Evolutionary conservation across 2,329 filamentous ascomycete genomes (phyloP).

Genomic region (Aspergillus chevalieri): DNA sequence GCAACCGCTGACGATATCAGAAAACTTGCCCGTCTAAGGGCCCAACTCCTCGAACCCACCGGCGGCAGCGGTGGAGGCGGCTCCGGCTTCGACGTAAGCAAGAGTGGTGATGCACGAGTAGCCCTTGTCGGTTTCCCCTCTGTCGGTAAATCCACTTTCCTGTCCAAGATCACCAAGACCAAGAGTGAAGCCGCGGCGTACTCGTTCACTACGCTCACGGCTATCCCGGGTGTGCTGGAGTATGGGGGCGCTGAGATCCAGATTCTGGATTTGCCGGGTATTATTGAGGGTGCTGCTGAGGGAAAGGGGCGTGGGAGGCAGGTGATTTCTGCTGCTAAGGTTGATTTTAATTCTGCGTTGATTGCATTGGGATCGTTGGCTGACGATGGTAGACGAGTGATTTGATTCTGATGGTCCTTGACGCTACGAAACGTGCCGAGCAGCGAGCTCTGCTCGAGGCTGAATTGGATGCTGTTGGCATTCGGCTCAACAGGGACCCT

Average conservation of each 20-base stretch:
- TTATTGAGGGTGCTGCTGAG: constrained; percentile 93
- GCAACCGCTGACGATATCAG: constrained; percentile 44
- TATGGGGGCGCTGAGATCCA: constrained; percentile 98
- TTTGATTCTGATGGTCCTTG: constrained; percentile 90
- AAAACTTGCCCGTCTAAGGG: constrained; percentile 90
- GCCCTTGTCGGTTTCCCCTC: constrained; percentile 98
- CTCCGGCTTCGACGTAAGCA: constrained; percentile 82
- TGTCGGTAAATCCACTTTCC: constrained; percentile 94
- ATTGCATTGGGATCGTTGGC: not conserved
- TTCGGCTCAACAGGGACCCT: constrained; percentile 82
- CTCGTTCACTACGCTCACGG: constrained; percentile 93
- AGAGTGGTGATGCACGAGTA: constrained; percentile 93
- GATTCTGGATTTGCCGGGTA: constrained; percentile 92
- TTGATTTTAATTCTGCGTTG: constrained; percentile 15
- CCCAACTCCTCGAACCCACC: constrained; percentile 85
- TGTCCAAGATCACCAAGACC: constrained; percentile 99
- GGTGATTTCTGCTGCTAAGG: constrained; percentile 93
- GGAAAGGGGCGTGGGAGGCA: constrained; percentile 93
- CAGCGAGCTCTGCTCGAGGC: constrained; percentile 84
- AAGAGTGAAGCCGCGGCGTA: constrained; percentile 94
- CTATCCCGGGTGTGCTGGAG: constrained; percentile 93
- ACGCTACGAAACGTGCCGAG: constrained; percentile 93
- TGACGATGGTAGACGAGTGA: constrained; percentile 65
- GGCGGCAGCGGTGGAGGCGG: constrained; percentile 75
- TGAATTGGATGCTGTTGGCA: constrained; percentile 91